Evolutionary conservation across 2,329 filamentous ascomycete species (phyloP).

Genomic region (Diplodia scrobiculata): DNA sequence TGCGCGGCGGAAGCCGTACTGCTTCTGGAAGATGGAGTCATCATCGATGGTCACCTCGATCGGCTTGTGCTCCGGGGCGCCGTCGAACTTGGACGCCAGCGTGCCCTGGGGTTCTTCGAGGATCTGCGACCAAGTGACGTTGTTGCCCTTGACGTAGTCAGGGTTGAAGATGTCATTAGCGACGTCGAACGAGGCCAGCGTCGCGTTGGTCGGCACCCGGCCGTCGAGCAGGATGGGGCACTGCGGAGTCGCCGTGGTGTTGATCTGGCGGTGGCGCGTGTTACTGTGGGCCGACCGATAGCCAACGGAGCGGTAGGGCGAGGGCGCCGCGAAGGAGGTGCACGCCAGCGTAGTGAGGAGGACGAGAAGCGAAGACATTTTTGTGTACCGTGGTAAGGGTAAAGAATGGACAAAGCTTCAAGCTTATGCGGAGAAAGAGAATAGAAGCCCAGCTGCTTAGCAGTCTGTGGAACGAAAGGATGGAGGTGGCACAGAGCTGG

Average conservation of each 20-base stretch:
- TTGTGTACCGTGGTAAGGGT: not conserved
- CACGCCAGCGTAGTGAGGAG: conserved; percentile 18
- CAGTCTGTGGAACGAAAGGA: conserved; percentile 13
- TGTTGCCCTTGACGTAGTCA: conserved; percentile 56
- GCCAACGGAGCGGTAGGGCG: conserved; percentile 3
- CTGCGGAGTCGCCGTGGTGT: conserved; percentile 29
- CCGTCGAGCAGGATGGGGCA: conserved; percentile 41
- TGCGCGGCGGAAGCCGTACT: conserved; percentile 63
- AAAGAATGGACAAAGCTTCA: conserved; percentile 19
- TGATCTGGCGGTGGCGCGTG: conserved; percentile 10
- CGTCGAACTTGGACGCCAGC: conserved; percentile 52
- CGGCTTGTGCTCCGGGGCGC: conserved; percentile 45
- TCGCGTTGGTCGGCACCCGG: conserved; percentile 34
- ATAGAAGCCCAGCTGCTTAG: conserved; percentile 5
- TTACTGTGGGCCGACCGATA: not conserved
- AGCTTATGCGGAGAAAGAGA: conserved; percentile 15
- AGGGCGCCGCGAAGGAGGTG: conserved; percentile 17
- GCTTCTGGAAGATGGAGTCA: conserved; percentile 61
- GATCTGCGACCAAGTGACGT: conserved; percentile 56
- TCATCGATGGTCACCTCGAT: conserved; percentile 61
- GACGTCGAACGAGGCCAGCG: conserved; percentile 34
- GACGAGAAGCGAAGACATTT: conserved; percentile 18
- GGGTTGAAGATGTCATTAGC: conserved; percentile 50
- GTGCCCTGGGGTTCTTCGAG: conserved; percentile 51
- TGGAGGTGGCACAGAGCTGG: not conserved